These are phyloP conservation scores for Entomophthora muscae DNA, from an alignment of 371 early-diverging fungal species.

Conservation along the genomic window DNA sequence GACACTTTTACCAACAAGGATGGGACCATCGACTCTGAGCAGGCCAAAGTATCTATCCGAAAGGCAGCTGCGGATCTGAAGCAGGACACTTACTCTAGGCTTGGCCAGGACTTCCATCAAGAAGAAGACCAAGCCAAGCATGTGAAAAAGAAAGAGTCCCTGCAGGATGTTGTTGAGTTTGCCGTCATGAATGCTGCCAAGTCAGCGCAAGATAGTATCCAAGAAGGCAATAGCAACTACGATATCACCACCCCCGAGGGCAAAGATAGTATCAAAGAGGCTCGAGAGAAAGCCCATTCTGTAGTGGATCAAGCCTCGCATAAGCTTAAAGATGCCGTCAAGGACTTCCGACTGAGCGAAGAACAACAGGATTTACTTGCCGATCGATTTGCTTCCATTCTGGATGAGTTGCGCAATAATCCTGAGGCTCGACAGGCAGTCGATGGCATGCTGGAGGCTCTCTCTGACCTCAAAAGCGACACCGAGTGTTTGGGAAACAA, in stretches of 20 bases:
- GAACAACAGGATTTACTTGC: constrained; percentile 12
- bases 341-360: constrained; percentile 1
- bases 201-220: constrained; percentile 2
- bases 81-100: not conserved
- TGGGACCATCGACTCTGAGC: constrained; percentile 4
- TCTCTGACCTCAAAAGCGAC: constrained; percentile 11
- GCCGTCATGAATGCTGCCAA: constrained; percentile 1
- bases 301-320: constrained; percentile 13
- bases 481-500: constrained; percentile 10
- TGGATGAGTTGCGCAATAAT: constrained; percentile 14
- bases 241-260: constrained; percentile 1
- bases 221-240: not conserved
- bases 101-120: not conserved
- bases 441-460: constrained; percentile 15
- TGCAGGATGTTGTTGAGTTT: not conserved
- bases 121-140: constrained; percentile 4
- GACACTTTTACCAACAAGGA: constrained; percentile 4
- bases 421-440: constrained; percentile 19
- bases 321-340: not conserved
- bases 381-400: constrained; percentile 12
- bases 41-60: not conserved
- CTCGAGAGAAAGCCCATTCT: constrained; percentile 11
- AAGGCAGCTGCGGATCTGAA: constrained; percentile 1
- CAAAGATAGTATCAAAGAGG: constrained; percentile 8
- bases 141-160: not conserved